Evolutionary conservation across 1,284 basidiomycete species (phyloP).

Genomic region (Ustilago shanxiensis): DNA sequence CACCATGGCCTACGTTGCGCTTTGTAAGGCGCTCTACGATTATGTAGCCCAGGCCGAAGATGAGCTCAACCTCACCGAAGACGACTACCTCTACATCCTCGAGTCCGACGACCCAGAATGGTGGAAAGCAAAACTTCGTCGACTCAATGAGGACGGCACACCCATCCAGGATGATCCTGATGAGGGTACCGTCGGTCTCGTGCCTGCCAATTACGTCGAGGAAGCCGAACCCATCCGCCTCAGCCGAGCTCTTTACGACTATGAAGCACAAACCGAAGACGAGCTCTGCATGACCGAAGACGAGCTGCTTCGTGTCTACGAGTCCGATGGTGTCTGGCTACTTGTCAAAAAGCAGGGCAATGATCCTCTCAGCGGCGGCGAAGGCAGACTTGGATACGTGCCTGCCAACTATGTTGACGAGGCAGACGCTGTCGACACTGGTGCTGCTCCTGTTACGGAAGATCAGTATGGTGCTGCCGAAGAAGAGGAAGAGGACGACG

Average conservation of each 20-base stretch:
- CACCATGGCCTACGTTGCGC: conserved; percentile 67
- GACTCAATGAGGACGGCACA: conserved; percentile 42
- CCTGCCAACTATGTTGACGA: conserved; percentile 69
- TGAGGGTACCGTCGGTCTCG: conserved; percentile 59
- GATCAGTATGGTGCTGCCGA: conserved; percentile 36
- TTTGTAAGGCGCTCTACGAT: conserved; percentile 68
- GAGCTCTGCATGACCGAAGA: conserved; percentile 66
- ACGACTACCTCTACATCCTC: conserved; percentile 67
- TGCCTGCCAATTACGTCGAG: conserved; percentile 69
- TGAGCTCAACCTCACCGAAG: conserved; percentile 66
- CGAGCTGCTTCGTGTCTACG: conserved; percentile 63
- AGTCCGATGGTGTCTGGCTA: conserved; percentile 65
- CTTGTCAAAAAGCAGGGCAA: conserved; percentile 66
- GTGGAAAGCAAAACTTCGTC: conserved; percentile 66
- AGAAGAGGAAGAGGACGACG: conserved; percentile 51
- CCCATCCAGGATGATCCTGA: conserved; percentile 42
- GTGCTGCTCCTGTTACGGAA: conserved; percentile 47
- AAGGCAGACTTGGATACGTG: conserved; percentile 61
- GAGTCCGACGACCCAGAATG: conserved; percentile 67
- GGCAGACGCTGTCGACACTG: conserved; percentile 58
- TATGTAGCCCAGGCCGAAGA: conserved; percentile 68
- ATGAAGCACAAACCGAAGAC: conserved; percentile 65
- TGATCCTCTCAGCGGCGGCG: conserved; percentile 53
- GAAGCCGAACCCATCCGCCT: conserved; percentile 62
- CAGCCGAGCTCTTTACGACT: conserved; percentile 67